These are phyloP conservation scores for Hansenula anomala DNA, from an alignment of 1,139 yeast genomes.

Conservation along the genomic window DNA sequence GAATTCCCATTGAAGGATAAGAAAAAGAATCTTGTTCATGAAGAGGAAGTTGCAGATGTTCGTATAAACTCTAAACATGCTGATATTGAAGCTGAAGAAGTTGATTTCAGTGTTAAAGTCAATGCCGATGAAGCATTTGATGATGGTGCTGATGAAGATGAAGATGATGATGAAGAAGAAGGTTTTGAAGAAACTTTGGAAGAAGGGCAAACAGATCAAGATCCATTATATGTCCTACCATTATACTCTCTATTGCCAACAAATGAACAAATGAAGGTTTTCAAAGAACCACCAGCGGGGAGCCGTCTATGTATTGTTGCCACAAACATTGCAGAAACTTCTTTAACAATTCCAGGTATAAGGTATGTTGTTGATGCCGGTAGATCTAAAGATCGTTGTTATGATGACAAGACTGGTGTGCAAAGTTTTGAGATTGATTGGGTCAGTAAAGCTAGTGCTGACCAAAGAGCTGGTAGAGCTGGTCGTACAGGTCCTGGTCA, in stretches of 20 bases:
- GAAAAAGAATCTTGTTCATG: conserved; percentile 18
- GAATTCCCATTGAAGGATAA: conserved; percentile 57
- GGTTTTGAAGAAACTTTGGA: conserved; percentile 85
- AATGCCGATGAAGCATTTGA: conserved; percentile 30
- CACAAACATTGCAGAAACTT: conserved; percentile 97
- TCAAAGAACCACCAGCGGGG: conserved; percentile 79
- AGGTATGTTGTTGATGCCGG: conserved; percentile 96
- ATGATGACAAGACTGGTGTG: conserved; percentile 80
- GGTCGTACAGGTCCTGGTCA: conserved; percentile 99
- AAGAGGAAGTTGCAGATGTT: conserved; percentile 38
- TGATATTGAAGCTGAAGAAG: conserved; percentile 80
- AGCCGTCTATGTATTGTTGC: conserved; percentile 89
- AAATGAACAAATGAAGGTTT: conserved; percentile 90
- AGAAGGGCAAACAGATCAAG: conserved; percentile 69
- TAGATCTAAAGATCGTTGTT: conserved; percentile 82
- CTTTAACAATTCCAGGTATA: conserved; percentile 93
- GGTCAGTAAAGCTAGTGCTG: conserved; percentile 95
- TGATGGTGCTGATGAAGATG: conserved; percentile 38
- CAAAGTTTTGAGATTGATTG: conserved; percentile 91
- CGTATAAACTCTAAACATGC: conserved; percentile 55
- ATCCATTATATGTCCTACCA: conserved; percentile 88
- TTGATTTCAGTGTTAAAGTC: conserved; percentile 66
- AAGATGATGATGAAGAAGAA: conserved; percentile 64
- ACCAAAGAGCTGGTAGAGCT: conserved; percentile 96
- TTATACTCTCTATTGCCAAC: conserved; percentile 90